These are phyloP conservation scores for Tylopilus intermedius DNA, from an alignment of 768 basidiomycete genomes.

Conservation along the genomic window DNA sequence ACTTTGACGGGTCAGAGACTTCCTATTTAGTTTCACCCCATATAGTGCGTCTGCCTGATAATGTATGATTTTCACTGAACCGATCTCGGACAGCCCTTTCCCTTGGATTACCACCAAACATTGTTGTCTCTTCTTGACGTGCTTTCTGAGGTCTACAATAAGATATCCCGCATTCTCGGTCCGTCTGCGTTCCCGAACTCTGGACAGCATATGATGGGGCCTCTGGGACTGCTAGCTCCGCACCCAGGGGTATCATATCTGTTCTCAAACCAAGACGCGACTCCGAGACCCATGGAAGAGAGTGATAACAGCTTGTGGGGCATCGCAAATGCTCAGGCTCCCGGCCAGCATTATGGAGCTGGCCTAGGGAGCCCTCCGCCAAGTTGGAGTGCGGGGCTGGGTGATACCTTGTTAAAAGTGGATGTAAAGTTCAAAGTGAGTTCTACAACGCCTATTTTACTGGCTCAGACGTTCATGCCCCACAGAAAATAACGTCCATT, in stretches of 20 bases:
- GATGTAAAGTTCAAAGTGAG: conserved; percentile 81
- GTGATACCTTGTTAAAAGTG: conserved; percentile 73
- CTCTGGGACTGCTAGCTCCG: conserved; percentile 67
- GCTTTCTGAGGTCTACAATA: conserved; percentile 84
- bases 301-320: conserved; percentile 63
- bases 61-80: conserved; percentile 1
- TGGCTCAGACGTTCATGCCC: not conserved
- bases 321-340: conserved; percentile 51
- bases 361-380: conserved; percentile 47
- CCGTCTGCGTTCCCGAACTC: conserved; percentile 71
- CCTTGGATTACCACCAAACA: conserved; percentile 85
- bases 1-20: conserved; percentile 54
- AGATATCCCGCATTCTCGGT: conserved; percentile 77
- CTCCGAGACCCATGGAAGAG: conserved; percentile 36
- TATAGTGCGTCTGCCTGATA: conserved; percentile 47
- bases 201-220: conserved; percentile 71
- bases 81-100: conserved; percentile 60
- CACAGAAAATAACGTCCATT: conserved; percentile 78
- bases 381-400: conserved; percentile 58
- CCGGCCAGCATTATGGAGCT: conserved; percentile 27
- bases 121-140: conserved; percentile 86
- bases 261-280: conserved; percentile 40
- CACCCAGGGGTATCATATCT: conserved; percentile 82
- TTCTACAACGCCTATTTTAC: conserved; percentile 4
- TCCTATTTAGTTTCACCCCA: conserved; percentile 72